A percentile compares a stretch with the other conserved stretches of the same genome.
Evolutionary conservation across 805 yeast species (phyloP).

Genomic region (Yarrowia sp.): DNA sequence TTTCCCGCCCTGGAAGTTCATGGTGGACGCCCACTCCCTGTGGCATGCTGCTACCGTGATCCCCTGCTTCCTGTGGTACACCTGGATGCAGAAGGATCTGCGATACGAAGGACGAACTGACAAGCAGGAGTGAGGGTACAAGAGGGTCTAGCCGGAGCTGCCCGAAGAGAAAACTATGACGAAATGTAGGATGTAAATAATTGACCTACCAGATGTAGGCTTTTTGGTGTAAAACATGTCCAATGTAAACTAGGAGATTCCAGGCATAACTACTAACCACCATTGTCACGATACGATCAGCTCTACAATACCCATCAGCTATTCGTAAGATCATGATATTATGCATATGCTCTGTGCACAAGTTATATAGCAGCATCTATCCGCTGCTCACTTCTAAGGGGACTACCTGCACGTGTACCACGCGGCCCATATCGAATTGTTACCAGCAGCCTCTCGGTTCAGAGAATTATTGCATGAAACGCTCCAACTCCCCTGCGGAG

Average conservation of each 20-base stretch:
- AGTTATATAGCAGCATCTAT: neutral
- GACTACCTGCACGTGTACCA: too few relatives aligned
- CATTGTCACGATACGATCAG: too few relatives aligned
- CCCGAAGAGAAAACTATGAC: too few relatives aligned
- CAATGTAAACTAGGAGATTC: too few relatives aligned
- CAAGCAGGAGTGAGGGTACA: conserved; percentile 17
- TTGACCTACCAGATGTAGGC: too few relatives aligned
- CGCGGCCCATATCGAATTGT: too few relatives aligned
- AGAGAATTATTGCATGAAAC: conserved; percentile 1
- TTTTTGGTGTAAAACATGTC: too few relatives aligned
- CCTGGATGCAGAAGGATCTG: conserved; percentile 42
- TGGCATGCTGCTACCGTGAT: conserved; percentile 90
- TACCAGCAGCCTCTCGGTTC: too few relatives aligned
- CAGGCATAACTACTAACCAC: too few relatives aligned
- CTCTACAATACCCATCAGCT: too few relatives aligned
- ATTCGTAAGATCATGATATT: neutral
- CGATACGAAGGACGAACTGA: neutral
- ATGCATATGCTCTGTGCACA: neutral
- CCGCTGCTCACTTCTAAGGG: too few relatives aligned
- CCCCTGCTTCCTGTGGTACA: conserved; percentile 75
- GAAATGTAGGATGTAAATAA: neutral
- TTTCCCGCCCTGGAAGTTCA: conserved; percentile 66
- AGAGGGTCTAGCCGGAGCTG: conserved; percentile 4
- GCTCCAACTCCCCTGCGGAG: conserved; percentile 29
- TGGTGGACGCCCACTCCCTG: conserved; percentile 85